Percentiles rank a stretch among this genome's conserved stretches.
These are phyloP conservation scores for Marsdenia floribunda DNA, from an alignment of 257 asterid species.

Conservation along the genomic window DNA sequence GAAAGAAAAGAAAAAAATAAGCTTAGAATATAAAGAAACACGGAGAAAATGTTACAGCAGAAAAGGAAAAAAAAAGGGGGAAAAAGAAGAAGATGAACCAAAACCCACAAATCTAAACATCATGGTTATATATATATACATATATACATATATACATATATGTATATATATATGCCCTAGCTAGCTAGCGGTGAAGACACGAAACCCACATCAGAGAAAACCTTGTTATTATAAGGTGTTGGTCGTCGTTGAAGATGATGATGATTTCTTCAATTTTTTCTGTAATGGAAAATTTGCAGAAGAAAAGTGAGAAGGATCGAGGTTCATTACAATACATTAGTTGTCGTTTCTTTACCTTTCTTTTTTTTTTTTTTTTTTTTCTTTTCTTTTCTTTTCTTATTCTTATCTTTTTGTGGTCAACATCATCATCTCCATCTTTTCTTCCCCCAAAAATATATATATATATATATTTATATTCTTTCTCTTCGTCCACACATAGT, in stretches of 20 bases:
- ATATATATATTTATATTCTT: too few species aligned
- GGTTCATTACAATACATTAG: neutral
- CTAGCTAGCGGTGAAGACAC: too few species aligned
- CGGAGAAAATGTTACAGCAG: neutral
- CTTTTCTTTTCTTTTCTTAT: neutral
- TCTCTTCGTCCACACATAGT: too few species aligned
- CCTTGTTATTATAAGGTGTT: neutral
- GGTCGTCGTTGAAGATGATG: neutral
- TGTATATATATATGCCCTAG: too few species aligned
- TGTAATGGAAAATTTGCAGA: neutral
- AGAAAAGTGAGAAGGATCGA: neutral
- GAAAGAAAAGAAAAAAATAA: too few species aligned
- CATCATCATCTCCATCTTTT: neutral
- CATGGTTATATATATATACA: too few species aligned
- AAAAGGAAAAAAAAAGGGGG: neutral
- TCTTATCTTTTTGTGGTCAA: neutral
- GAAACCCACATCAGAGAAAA: neutral
- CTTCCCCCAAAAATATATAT: too few species aligned
- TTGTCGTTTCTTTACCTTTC: neutral
- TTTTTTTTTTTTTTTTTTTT: neutral
- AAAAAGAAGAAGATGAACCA: neutral
- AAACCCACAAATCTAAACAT: too few species aligned
- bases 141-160: too few species aligned
- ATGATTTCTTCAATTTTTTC: too few species aligned
- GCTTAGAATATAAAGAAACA: too few species aligned